These are phyloP conservation scores for Fraxinus latifolia DNA, from an alignment of 305 asterid genomes.

Conservation along the genomic window DNA sequence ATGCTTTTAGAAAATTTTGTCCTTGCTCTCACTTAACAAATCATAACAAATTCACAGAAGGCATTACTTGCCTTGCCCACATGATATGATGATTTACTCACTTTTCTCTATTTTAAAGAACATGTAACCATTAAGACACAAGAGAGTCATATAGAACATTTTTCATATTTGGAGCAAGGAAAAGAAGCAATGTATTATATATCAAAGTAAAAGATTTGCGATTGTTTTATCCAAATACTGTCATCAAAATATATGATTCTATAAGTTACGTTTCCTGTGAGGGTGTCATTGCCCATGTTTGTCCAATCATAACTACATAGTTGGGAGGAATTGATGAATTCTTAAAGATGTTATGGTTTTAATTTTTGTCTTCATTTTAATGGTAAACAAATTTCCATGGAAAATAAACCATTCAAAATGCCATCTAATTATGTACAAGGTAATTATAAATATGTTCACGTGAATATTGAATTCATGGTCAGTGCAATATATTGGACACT, in stretches of 20 bases:
- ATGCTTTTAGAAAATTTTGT: slow-evolving; percentile 11
- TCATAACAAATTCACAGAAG: neutral
- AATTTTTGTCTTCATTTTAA: neutral
- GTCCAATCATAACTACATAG: neutral
- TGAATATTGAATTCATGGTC: neutral
- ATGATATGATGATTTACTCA: slow-evolving; percentile 8
- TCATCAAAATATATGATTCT: neutral
- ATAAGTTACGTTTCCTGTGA: neutral
- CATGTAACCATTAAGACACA: neutral
- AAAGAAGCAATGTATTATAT: neutral
- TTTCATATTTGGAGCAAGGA: slow-evolving; percentile 7
- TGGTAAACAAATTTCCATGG: neutral
- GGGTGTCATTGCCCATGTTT: neutral
- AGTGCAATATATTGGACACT: neutral
- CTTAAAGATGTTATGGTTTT: neutral
- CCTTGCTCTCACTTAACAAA: slow-evolving; percentile 12
- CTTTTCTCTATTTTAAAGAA: slow-evolving; percentile 7
- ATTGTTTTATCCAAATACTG: neutral
- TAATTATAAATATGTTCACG: neutral
- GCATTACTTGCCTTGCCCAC: neutral
- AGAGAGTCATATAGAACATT: slow-evolving; percentile 13
- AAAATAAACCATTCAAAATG: neutral
- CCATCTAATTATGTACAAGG: neutral
- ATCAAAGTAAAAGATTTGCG: slow-evolving; percentile 4
- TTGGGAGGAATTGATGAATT: neutral